A percentile compares a stretch with the other conserved stretches of the same genome.
These are phyloP conservation scores for Apiospora malaysiana DNA, from an alignment of 2,329 filamentous ascomycete genomes.

Conservation along the genomic window DNA sequence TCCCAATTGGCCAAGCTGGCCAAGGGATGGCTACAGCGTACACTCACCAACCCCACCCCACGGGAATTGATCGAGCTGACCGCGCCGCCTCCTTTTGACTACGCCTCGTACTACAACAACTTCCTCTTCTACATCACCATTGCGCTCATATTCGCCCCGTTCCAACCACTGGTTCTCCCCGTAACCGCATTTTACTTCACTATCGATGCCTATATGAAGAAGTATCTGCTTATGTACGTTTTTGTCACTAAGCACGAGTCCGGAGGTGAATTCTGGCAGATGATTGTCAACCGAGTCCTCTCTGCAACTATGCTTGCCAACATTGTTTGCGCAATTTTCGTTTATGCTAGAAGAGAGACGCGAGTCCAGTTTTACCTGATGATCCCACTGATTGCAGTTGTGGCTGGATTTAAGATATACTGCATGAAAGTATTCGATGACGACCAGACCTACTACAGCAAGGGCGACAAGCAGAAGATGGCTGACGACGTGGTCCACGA, in stretches of 20 bases:
- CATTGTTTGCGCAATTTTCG: conserved; percentile 75
- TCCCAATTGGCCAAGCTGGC: conserved; percentile 83
- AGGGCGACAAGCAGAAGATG: conserved; percentile 52
- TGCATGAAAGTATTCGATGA: conserved; percentile 80
- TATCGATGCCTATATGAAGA: conserved; percentile 89
- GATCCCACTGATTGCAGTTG: conserved; percentile 76
- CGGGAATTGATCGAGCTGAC: conserved; percentile 91
- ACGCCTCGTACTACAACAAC: conserved; percentile 97
- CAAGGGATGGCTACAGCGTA: conserved; percentile 83
- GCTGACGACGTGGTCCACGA: conserved; percentile 54
- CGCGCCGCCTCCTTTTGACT: conserved; percentile 90
- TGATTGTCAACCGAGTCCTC: conserved; percentile 87
- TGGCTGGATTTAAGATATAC: conserved; percentile 86
- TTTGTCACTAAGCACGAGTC: conserved; percentile 98
- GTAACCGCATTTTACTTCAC: conserved; percentile 89
- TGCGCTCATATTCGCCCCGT: conserved; percentile 80
- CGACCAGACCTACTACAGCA: conserved; percentile 74
- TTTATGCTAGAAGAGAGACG: conserved; percentile 68
- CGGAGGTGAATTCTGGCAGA: conserved; percentile 91
- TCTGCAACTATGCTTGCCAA: conserved; percentile 83
- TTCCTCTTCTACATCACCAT: conserved; percentile 95
- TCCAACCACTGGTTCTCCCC: conserved; percentile 87
- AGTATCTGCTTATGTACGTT: conserved; percentile 92
- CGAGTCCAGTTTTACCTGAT: conserved; percentile 78
- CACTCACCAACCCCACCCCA: conserved; percentile 82